A percentile compares a stretch with the other conserved stretches of the same genome.
These are phyloP conservation scores for Globisporangium barbulae DNA, from an alignment of 352 stramenopile genomes.

Conservation along the genomic window DNA sequence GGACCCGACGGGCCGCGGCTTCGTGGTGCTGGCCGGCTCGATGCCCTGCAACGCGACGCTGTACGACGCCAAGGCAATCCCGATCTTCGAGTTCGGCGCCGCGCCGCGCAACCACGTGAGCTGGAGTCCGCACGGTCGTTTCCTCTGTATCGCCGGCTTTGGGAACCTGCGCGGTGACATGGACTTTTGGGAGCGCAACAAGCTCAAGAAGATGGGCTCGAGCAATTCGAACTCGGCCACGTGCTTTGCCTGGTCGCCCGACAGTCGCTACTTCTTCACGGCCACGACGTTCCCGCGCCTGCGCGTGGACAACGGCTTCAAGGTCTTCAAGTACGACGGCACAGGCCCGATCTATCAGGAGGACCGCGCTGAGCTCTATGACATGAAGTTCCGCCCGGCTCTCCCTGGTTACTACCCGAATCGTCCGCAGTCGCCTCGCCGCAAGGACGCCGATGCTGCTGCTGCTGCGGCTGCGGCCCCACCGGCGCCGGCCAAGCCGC, in stretches of 20 bases:
- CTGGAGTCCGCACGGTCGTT: constrained; percentile 95
- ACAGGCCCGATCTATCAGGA: constrained; percentile 84
- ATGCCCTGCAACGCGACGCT: constrained; percentile 96
- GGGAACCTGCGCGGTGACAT: constrained; percentile 97
- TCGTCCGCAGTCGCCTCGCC: constrained; percentile 76
- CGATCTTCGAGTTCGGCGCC: constrained; percentile 95
- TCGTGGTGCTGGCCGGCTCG: constrained; percentile 93
- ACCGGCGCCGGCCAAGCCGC: constrained; percentile 44
- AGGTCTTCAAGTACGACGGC: constrained; percentile 97
- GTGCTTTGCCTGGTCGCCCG: constrained; percentile 91
- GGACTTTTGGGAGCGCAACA: constrained; percentile 96
- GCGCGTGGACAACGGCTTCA: constrained; percentile 98
- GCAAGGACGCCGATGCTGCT: constrained; percentile 44
- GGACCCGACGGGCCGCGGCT: constrained; percentile 90
- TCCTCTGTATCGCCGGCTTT: constrained; percentile 94
- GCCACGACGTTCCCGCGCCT: constrained; percentile 96
- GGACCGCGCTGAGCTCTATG: constrained; percentile 81
- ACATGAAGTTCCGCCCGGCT: constrained; percentile 85
- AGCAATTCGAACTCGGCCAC: constrained; percentile 80
- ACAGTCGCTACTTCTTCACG: constrained; percentile 94
- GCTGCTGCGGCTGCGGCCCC: constrained; percentile 35
- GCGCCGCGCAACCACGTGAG: constrained; percentile 95
- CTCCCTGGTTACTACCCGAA: constrained; percentile 82
- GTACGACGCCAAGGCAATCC: constrained; percentile 94
- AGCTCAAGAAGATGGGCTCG: constrained; percentile 93